Evolutionary conservation across 2,329 filamentous ascomycete genomes (phyloP).

Genomic region (Neofusicoccum ribis): DNA sequence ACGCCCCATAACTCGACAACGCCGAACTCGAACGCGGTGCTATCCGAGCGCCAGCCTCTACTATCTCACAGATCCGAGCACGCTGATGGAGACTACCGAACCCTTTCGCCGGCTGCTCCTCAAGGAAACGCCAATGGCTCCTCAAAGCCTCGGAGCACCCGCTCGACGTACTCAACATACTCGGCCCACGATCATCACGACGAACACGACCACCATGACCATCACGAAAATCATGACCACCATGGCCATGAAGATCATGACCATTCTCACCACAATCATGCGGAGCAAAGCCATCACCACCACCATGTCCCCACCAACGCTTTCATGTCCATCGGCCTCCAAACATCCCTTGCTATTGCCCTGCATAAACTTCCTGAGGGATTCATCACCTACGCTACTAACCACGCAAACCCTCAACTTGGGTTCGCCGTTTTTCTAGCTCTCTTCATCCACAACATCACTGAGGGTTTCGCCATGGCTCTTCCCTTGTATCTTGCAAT

Average conservation of each 20-base stretch:
- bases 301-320: constrained; percentile 95
- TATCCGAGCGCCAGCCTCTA: constrained; percentile 27
- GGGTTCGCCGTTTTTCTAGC: constrained; percentile 93
- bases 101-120: constrained; percentile 22
- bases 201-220: constrained; percentile 22
- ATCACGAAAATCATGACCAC: constrained; percentile 24
- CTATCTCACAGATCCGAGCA: constrained; percentile 27
- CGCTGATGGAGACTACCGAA: constrained; percentile 8
- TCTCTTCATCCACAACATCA: constrained; percentile 96
- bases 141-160: constrained; percentile 8
- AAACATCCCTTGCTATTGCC: constrained; percentile 92
- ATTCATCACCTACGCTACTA: constrained; percentile 91
- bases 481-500: constrained; percentile 91
- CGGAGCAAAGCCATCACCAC: constrained; percentile 60
- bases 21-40: neutral
- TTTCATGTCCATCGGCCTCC: constrained; percentile 91
- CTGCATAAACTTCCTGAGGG: constrained; percentile 91
- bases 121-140: constrained; percentile 20
- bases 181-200: constrained; percentile 17
- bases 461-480: constrained; percentile 92
- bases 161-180: constrained; percentile 18
- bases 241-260: constrained; percentile 14
- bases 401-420: constrained; percentile 86
- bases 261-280: constrained; percentile 7
- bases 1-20: neutral